Conservation (phyloP, 2,329 filamentous ascomycete species). For the Zasmidium angulare region DNA sequence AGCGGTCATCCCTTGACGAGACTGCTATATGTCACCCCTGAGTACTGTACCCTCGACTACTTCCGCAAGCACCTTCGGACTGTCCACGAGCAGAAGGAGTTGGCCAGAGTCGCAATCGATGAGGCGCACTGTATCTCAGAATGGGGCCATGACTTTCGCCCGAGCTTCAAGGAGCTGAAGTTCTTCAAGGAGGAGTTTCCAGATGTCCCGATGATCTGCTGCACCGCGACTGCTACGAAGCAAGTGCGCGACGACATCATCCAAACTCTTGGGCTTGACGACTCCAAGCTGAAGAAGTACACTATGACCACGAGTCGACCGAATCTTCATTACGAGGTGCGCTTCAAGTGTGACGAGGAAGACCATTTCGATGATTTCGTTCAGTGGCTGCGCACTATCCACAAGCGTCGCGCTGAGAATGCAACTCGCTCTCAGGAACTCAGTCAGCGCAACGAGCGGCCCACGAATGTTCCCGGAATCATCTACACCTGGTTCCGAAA, state of each 20-base stretch:
- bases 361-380: constrained; percentile 75
- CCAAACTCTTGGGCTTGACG: constrained; percentile 67
- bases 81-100: constrained; percentile 76
- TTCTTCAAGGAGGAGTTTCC: constrained; percentile 84
- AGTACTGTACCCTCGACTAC: constrained; percentile 73
- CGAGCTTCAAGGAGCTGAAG: constrained; percentile 79
- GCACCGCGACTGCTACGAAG: constrained; percentile 86
- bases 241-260: constrained; percentile 83
- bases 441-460: constrained; percentile 48
- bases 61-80: constrained; percentile 74
- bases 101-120: constrained; percentile 86
- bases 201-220: constrained; percentile 83
- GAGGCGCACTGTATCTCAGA: constrained; percentile 97
- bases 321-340: constrained; percentile 88
- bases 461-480: constrained; percentile 70
- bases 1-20: constrained; percentile 82
- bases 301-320: constrained; percentile 79
- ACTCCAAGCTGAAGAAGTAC: constrained; percentile 67
- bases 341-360: constrained; percentile 75
- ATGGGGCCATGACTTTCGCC: constrained; percentile 98
- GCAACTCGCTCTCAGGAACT: constrained; percentile 60
- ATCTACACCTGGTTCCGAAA: constrained; percentile 75
- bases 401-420: constrained; percentile 64
- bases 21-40: constrained; percentile 90
- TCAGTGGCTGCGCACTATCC: constrained; percentile 71